phyloP scores from a whole-genome alignment of 495 filamentous ascomycete species.

The Lophiotrema nucula region DNA sequence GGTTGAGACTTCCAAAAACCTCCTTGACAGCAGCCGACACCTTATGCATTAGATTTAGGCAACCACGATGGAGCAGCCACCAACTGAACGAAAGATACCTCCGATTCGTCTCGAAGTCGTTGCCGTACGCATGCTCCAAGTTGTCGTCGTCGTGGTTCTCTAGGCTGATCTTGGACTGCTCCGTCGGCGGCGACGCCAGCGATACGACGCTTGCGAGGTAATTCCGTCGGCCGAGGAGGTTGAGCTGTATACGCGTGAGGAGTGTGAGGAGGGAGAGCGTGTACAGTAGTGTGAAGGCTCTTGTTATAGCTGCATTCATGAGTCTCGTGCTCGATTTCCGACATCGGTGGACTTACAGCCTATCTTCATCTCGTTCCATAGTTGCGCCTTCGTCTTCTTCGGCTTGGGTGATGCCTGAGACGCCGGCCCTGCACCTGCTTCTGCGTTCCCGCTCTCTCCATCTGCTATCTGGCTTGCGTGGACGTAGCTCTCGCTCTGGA shows the following conservation, averaged over 20 bases:
- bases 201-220: conserved; percentile 94
- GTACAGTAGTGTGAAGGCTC: conserved; percentile 88
- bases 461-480: conserved; percentile 73
- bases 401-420: conserved; percentile 44
- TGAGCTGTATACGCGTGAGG: conserved; percentile 93
- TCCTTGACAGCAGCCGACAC: conserved; percentile 80
- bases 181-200: conserved; percentile 62
- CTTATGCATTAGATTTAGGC: conserved; percentile 73
- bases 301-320: conserved; percentile 68
- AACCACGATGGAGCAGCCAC: conserved; percentile 94
- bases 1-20: conserved; percentile 78
- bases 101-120: conserved; percentile 90
- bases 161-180: conserved; percentile 70
- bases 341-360: conserved; percentile 59
- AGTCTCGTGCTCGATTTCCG: neutral
- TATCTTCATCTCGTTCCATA: conserved; percentile 98
- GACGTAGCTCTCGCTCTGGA: conserved; percentile 74
- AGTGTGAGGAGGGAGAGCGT: conserved; percentile 84
- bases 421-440: conserved; percentile 23
- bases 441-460: conserved; percentile 34
- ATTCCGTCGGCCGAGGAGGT: conserved; percentile 89
- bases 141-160: conserved; percentile 88
- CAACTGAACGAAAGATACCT: conserved; percentile 94
- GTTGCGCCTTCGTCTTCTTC: conserved; percentile 80
- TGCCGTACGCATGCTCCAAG: conserved; percentile 73